Evolutionary conservation across 2,329 filamentous ascomycete genomes (phyloP).

Genomic region (Penicillium sp.): DNA sequence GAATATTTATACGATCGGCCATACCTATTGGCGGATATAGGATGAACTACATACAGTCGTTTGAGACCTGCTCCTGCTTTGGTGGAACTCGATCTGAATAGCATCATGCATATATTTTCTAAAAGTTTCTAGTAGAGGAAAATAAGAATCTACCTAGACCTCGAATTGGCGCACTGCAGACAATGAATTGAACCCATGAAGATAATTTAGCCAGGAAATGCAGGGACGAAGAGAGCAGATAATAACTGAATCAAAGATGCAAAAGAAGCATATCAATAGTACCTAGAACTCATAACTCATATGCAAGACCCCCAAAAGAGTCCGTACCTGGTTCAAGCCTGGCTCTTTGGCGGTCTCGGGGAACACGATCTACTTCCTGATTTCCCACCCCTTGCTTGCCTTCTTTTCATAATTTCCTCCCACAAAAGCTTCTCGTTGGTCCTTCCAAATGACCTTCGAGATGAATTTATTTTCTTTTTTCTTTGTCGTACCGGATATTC

Average conservation of each 20-base stretch:
- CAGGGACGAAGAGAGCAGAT: slow-evolving; percentile 8
- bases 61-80: too few relatives aligned
- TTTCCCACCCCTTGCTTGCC: background rate
- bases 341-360: too few relatives aligned
- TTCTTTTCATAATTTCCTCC: background rate
- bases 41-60: too few relatives aligned
- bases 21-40: background rate
- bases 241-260: background rate
- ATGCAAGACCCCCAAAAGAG: background rate
- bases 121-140: background rate
- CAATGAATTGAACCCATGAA: slow-evolving; percentile 9
- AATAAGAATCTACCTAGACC: background rate
- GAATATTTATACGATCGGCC: background rate
- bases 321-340: too few relatives aligned
- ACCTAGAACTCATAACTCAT: background rate
- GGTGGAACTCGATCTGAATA: too few relatives aligned
- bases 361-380: too few relatives aligned
- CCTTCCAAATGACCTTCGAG: background rate
- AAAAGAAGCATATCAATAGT: slow-evolving; percentile 8
- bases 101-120: background rate
- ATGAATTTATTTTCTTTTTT: slow-evolving; percentile 1
- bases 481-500: background rate
- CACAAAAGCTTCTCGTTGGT: background rate
- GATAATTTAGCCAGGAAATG: slow-evolving; percentile 7
- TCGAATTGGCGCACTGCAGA: slow-evolving; percentile 1